Percentiles rank a stretch among this genome's conserved stretches.
These are phyloP conservation scores for Ophiognomonia clavigignenti-juglandacearum DNA, from an alignment of 2,329 filamentous ascomycete species.

Conservation along the genomic window DNA sequence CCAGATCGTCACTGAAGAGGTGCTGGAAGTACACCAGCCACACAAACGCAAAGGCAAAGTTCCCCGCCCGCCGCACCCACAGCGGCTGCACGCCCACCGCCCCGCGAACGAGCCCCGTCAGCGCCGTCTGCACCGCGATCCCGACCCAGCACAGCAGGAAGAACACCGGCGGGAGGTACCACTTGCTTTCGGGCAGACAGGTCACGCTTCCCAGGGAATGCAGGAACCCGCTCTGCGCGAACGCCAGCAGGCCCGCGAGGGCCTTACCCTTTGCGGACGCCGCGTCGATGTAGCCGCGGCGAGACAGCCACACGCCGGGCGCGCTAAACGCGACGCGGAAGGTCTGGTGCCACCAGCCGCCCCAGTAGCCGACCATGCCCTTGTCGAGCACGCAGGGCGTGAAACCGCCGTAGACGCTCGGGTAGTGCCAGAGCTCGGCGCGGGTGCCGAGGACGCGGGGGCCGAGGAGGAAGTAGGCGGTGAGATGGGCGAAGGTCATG, in stretches of 20 bases:
- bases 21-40: constrained; percentile 68
- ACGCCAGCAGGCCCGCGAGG: constrained; percentile 46
- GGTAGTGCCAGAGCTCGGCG: constrained; percentile 47
- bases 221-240: constrained; percentile 61
- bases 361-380: constrained; percentile 80
- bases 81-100: constrained; percentile 33
- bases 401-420: constrained; percentile 52
- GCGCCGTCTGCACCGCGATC: constrained; percentile 51
- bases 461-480: constrained; percentile 44
- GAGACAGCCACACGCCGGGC: constrained; percentile 46
- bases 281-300: constrained; percentile 28
- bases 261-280: constrained; percentile 25
- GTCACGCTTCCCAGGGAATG: constrained; percentile 69
- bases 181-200: constrained; percentile 46
- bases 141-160: constrained; percentile 68
- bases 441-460: constrained; percentile 46
- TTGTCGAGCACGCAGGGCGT: constrained; percentile 51
- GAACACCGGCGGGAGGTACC: constrained; percentile 58
- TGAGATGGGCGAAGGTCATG: constrained; percentile 56
- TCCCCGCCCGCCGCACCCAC: constrained; percentile 45
- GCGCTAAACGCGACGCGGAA: constrained; percentile 71
- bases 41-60: constrained; percentile 53
- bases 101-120: constrained; percentile 25
- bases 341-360: constrained; percentile 84
- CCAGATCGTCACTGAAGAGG: constrained; percentile 71